A percentile compares a stretch with the other conserved stretches of the same genome.
phyloP scores from a whole-genome alignment of 768 basidiomycete genomes.

The Mycena albidolilacea region DNA sequence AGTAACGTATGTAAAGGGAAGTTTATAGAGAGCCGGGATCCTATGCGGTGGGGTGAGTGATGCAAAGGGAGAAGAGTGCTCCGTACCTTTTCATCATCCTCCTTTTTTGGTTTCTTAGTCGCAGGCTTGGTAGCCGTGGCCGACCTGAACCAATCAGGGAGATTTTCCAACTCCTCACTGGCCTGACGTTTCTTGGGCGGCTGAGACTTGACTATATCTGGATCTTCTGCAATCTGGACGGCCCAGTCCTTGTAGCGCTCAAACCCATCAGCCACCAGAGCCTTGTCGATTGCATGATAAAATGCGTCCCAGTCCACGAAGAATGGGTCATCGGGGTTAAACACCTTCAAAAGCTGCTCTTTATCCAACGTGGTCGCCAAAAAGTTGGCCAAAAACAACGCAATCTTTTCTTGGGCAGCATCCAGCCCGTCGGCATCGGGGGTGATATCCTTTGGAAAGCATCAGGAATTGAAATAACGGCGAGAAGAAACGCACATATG shows the following conservation, averaged over 20 bases:
- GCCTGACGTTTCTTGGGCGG: too few relatives aligned
- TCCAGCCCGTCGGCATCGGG: background rate
- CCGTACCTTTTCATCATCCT: too few relatives aligned
- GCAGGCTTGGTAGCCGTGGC: too few relatives aligned
- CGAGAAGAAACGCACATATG: conserved; percentile 1
- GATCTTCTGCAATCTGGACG: conserved; percentile 1
- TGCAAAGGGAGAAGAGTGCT: too few relatives aligned
- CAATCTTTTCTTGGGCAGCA: background rate
- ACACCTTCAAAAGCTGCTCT: conserved; percentile 2
- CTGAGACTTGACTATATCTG: background rate
- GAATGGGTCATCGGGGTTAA: background rate
- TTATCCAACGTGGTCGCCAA: too few relatives aligned
- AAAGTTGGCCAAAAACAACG: background rate
- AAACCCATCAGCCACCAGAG: background rate
- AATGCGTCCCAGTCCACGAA: conserved; percentile 5
- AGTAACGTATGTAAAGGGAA: background rate
- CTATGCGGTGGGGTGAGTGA: background rate
- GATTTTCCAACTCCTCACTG: too few relatives aligned
- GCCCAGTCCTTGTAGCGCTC: conserved; percentile 13
- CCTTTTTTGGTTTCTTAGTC: too few relatives aligned
- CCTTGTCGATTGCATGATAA: background rate
- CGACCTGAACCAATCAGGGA: too few relatives aligned
- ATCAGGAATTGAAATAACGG: background rate
- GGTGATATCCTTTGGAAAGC: background rate
- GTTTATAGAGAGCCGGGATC: background rate